Evolutionary conservation across 1,139 yeast genomes (phyloP), one percentile per base, ranked within the genome.

Genomic region (Candida frijolesensis): DNA sequence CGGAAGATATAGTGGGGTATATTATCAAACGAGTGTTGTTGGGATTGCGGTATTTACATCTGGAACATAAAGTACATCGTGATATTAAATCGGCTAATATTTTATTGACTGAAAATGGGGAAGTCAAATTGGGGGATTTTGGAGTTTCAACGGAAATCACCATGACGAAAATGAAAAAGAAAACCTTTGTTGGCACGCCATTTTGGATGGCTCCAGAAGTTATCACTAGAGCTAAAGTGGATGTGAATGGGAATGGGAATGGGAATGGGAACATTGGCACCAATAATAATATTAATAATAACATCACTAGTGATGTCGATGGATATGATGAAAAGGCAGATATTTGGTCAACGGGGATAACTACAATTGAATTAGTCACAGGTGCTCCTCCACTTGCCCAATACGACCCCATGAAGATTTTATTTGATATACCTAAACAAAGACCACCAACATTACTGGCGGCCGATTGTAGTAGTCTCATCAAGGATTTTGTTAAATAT

Each of bases 151-250:
- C 94, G 0, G 90, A 87, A 61, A 72, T 88, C 37, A 79, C 86
- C n/a, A 72, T 81, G 39, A 82, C 89, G 0, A 73, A 76, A 45
- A 75, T 78, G 48, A 82, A 80, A 56, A 80, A 84, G 56, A 76
- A 81, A 53, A 89, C 96, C 0, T 85, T 89, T 73, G 96, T 89
- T 34, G 96, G 96, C 0, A 89, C 96, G 0, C 96, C 96, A 16
- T 88, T 83, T 65, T 89, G 96, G 96, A 89, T 89, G 96, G 96
- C 96, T 0, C 96, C 96, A 0, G 96, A 89, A 62, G 87, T 89
- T 30, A 85, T 89, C 25, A 62, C 71, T 3, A 68, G 80, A 50
- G 62, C 49, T 29, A 64, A 66, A 16, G 91, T 91, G 0, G 86
- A 88, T 61, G 78, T 87, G 61, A 87, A 84, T 57, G 87, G 84